Evolutionary conservation across 768 basidiomycete genomes (phyloP), one percentile per base, ranked within the genome.

Genomic region (Royoungia palumana): DNA sequence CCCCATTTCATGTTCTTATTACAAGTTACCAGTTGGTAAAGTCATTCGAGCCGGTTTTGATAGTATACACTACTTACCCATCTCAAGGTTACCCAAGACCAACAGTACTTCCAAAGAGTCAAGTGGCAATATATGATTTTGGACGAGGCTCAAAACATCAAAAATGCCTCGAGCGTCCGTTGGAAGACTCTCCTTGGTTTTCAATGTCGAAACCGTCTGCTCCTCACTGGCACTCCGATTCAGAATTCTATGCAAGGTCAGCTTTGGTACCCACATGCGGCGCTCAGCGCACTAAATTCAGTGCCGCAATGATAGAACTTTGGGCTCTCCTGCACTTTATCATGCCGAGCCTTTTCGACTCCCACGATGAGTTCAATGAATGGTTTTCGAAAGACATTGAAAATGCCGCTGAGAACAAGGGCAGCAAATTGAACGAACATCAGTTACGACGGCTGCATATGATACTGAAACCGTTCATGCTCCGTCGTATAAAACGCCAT

Each of bases 351-450:
- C 74, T 99, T 46, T 99, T 99, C 68, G 96, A 98, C 67, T 97
- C 94, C 13, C 94, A 98, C 61, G 94, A 98, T 62, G 96, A 99
- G 70, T 99, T 99, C 75, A 93, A 89, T 64, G 95, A 98, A 67
- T 99, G 96, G 96, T 99, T 99, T 68, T 96, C 95, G 11, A 96
- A 97, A 69, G 96, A 97, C 61, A 97, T 98, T 46, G 96, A 99
- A 73, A 94, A 89, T 63, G 92, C 91, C 16, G 82, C 82, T 5
- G 94, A 93, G 67, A 94, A 93, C 64, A 89, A 91, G 59, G 90
- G 89, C 6, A 84, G 87, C 67, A 89, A 85, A 64, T 75, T 98
- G 56, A 96, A 95, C 63, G 94, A 96, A 63, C 86, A 96, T 65
- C 96, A 99, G 66, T 73, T 99, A 37, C 82, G 93, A 41, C 84